Evolutionary conservation across 768 basidiomycete genomes (phyloP), one percentile per base, ranked within the genome.

Genomic region (Phlegmacium glaucopus): DNA sequence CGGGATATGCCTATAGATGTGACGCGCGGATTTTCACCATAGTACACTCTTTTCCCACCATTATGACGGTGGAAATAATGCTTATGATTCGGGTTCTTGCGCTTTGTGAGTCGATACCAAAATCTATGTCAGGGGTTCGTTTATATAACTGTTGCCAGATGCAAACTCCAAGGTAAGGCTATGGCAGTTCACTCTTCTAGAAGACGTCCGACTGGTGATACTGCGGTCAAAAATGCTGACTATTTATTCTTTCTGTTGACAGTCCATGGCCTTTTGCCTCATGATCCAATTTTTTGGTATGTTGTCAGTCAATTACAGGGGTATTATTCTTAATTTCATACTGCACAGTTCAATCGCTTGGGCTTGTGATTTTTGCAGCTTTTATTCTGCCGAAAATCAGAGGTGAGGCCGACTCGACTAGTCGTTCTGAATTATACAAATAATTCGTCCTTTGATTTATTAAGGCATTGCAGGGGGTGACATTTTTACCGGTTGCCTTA

Each of bases 31-130:
- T 32, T 13, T 44, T 17, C 17, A 44, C 44, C 4, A n/a, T 30
- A 11, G 18, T 44, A n/a, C 56, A 60, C 16, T 57, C 55, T 0
- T 38, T 63, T 1, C 9, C 61, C 8, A 48, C 60, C 2, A 26
- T 63, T 8, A 53, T 39, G 25, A 55, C 59, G 4, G 58, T 61
- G 1, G 61, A 63, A 28, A 27, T 55, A n/a, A 61, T 63, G 26
- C 56, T 63, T 8, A 47, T 63, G 18, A 36, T 63, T n/a, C 53
- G 61, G 16, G 52, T 58, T 11, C 27, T 49, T 6, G 58, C 56
- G 13, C 51, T 63, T 22, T 63, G 61, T 63, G 39, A 48, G 61
- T 48, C 8, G 6, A 4, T 56, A 0, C 52, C 41, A 17, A 7
- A 25, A 10, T 8, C 3, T 18, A 7, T 12, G 13, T 7, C 28